Percentiles rank a stretch among this genome's conserved stretches.
phyloP scores from a whole-genome alignment of 441 rosid genomes.

The Rhodomyrtus psidioides region DNA sequence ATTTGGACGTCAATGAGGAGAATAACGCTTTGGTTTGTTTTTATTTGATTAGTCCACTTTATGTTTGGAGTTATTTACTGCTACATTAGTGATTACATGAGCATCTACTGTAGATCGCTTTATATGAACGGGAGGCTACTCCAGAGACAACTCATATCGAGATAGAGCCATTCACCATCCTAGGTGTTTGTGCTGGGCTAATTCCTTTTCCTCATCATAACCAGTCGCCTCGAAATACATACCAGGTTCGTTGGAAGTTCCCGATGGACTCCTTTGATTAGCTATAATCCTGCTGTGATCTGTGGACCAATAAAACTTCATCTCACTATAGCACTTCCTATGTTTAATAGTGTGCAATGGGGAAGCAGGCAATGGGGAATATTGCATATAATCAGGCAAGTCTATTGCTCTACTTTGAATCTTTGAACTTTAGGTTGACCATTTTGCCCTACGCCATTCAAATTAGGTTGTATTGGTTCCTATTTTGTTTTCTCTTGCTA shows the following conservation, averaged over 20 bases:
- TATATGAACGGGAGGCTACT: slow-evolving; percentile 75
- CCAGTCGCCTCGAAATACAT: slow-evolving; percentile 98
- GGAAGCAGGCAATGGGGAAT: slow-evolving; percentile 99
- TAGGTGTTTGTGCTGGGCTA: slow-evolving; percentile 95
- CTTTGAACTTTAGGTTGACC: not conserved
- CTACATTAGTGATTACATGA: not conserved
- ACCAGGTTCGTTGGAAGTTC: slow-evolving; percentile 51
- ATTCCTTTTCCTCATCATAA: slow-evolving; percentile 99
- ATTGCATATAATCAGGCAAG: slow-evolving; percentile 94
- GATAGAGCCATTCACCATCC: slow-evolving; percentile 95
- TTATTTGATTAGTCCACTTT: not conserved
- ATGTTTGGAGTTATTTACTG: not conserved
- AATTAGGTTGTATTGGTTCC: not conserved
- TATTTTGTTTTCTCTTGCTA: not conserved
- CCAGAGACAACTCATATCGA: slow-evolving; percentile 85
- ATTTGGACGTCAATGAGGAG: slow-evolving; percentile 98
- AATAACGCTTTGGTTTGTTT: slow-evolving; percentile 86
- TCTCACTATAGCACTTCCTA: not conserved
- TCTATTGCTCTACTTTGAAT: slow-evolving; percentile 5
- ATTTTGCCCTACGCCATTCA: not conserved
- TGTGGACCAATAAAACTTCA: not conserved
- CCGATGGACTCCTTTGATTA: not conserved
- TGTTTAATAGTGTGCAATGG: slow-evolving; percentile 87
- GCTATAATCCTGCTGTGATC: not conserved
- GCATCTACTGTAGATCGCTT: slow-evolving; percentile 63